Conservation (phyloP, 1,284 basidiomycete species). For the Gomphus sp. region DNA sequence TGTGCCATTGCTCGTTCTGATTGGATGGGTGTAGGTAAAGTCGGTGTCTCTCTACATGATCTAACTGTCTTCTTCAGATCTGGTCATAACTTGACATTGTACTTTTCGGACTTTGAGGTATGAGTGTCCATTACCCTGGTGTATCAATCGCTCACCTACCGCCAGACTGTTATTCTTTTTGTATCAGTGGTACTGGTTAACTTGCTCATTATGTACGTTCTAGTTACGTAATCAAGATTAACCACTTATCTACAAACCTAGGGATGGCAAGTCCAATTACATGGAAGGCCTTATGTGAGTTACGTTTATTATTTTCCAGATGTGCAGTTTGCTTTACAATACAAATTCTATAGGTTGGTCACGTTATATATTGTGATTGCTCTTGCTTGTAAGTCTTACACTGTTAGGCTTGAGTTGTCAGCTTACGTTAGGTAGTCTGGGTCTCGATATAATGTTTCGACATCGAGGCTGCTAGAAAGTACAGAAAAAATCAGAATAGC, state of each 20-base stretch:
- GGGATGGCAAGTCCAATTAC: conserved; percentile 78
- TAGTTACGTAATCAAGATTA: neutral
- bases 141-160: neutral
- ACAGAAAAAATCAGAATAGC: neutral
- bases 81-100: conserved; percentile 74
- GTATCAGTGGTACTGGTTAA: conserved; percentile 80
- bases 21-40: conserved; percentile 65
- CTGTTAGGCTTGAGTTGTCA: neutral
- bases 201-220: conserved; percentile 61
- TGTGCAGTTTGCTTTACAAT: neutral
- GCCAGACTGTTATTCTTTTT: conserved; percentile 75
- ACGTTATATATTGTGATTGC: conserved; percentile 56
- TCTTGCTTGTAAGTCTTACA: conserved; percentile 35
- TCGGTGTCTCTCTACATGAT: neutral
- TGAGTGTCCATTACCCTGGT: conserved; percentile 8
- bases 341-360: conserved; percentile 29
- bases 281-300: conserved; percentile 74
- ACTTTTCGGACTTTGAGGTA: conserved; percentile 76
- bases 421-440: conserved; percentile 18
- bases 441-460: conserved; percentile 12
- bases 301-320: conserved; percentile 4
- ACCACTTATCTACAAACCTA: conserved; percentile 17
- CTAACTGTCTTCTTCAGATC: too few species aligned
- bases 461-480: neutral
- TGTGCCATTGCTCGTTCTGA: conserved; percentile 73